These are phyloP conservation scores for Cunninghamia lanceolata DNA, from an alignment of 75 land plant species.

Conservation along the genomic window DNA sequence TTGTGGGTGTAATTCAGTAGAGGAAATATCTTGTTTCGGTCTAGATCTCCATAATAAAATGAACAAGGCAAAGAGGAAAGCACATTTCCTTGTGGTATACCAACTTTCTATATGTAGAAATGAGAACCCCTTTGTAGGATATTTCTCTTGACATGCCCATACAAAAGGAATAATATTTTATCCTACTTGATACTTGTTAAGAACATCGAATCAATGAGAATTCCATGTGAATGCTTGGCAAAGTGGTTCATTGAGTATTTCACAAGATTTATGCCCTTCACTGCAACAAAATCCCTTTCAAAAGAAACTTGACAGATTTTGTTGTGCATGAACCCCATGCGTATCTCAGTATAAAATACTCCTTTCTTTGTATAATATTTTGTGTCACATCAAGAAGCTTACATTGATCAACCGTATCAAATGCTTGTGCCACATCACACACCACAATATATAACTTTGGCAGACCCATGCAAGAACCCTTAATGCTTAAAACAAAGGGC, in stretches of 20 bases:
- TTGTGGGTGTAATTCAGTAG: too few species aligned
- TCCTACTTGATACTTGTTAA: constrained; percentile 19
- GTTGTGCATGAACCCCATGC: constrained; percentile 29
- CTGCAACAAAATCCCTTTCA: constrained; percentile 24
- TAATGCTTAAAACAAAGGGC: constrained; percentile 50
- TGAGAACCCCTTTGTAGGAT: constrained; percentile 53
- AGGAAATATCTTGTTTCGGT: too few species aligned
- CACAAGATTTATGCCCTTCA: constrained; percentile 2
- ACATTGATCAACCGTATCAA: constrained; percentile 83
- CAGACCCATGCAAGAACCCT: constrained; percentile 17
- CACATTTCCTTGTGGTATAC: constrained; percentile 93
- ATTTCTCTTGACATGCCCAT: constrained; percentile 74
- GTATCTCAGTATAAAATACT: constrained; percentile 46
- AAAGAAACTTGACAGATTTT: constrained; percentile 37
- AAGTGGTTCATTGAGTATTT: constrained; percentile 13
- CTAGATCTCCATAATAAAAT: constrained; percentile 85
- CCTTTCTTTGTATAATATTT: constrained; percentile 38
- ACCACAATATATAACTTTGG: constrained; percentile 56
- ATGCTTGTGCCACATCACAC: constrained; percentile 81
- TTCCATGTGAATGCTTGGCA: constrained; percentile 30
- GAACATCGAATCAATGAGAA: constrained; percentile 58
- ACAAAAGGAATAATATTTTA: constrained; percentile 29
- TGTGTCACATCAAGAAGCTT: constrained; percentile 52
- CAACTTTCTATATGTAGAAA: constrained; percentile 65
- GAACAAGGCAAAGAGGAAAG: constrained; percentile 89